Evolutionary conservation across 1,139 yeast species (phyloP).

Genomic region (Suzukiozyma palmioleophila): DNA sequence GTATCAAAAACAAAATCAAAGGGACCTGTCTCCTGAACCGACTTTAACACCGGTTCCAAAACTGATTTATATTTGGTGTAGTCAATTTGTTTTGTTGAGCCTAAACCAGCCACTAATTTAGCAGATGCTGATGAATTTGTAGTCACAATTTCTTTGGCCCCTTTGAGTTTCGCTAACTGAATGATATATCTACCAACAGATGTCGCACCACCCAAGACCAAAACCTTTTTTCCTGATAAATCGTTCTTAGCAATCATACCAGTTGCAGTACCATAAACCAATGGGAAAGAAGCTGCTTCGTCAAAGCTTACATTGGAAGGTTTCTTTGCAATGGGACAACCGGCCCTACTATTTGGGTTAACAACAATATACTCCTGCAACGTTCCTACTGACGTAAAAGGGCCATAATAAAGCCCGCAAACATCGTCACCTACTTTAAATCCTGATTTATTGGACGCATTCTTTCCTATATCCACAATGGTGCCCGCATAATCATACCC

Average conservation of each 20-base stretch:
- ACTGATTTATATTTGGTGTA: conserved; percentile 33
- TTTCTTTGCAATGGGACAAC: conserved; percentile 34
- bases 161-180: conserved; percentile 51
- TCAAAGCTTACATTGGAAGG: conserved; percentile 46
- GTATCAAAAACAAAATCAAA: conserved; percentile 33
- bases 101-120: conserved; percentile 39
- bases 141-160: conserved; percentile 44
- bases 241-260: conserved; percentile 27
- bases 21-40: conserved; percentile 15
- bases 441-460: conserved; percentile 10
- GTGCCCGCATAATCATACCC: conserved; percentile 72
- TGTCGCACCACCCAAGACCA: conserved; percentile 72
- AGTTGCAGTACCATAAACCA: conserved; percentile 56
- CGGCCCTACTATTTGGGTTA: conserved; percentile 39
- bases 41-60: conserved; percentile 20
- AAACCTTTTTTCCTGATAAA: conserved; percentile 25
- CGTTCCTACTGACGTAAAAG: conserved; percentile 44
- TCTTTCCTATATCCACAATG: conserved; percentile 54
- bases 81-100: conserved; percentile 51
- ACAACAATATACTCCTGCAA: conserved; percentile 39
- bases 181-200: conserved; percentile 62
- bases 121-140: conserved; percentile 31
- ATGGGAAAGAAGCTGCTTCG: conserved; percentile 58
- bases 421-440: conserved; percentile 61
- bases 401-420: conserved; percentile 49